A percentile compares a stretch with the other conserved stretches of the same genome.
These are phyloP conservation scores for Cinnamomum chago DNA, from an alignment of 164 flowering plant genomes.

Conservation along the genomic window DNA sequence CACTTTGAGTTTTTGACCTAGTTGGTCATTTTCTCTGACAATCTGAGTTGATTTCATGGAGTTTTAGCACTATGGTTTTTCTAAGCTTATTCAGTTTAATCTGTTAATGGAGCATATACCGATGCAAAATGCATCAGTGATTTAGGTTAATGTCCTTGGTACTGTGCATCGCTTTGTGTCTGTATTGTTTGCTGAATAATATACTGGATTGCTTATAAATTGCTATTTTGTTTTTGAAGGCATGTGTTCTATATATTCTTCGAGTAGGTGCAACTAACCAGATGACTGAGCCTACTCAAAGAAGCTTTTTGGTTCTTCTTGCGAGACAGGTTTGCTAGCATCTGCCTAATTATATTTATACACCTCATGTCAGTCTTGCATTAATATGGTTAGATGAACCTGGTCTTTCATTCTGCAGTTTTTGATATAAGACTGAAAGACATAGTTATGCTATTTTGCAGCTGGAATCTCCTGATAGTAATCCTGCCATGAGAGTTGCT, in stretches of 20 bases:
- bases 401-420: not conserved
- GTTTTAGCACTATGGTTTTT: no score
- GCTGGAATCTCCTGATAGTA: slow-evolving; percentile 63
- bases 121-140: no score
- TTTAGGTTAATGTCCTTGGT: no score
- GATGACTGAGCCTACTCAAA: slow-evolving; percentile 90
- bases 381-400: no score
- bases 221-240: slow-evolving; percentile 45
- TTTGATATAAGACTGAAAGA: slow-evolving; percentile 1
- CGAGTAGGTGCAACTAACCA: slow-evolving; percentile 92
- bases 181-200: not conserved
- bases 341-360: no score
- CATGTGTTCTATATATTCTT: slow-evolving; percentile 85
- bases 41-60: no score
- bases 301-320: slow-evolving; percentile 69
- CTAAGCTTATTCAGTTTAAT: no score
- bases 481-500: slow-evolving; percentile 73
- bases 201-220: not conserved
- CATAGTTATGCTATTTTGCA: slow-evolving; percentile 29
- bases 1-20: no score
- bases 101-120: no score
- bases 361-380: not conserved
- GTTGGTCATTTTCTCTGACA: no score
- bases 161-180: not conserved
- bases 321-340: slow-evolving; percentile 64